These are phyloP conservation scores for Aspergillus neotritici DNA, from an alignment of 2,329 filamentous ascomycete species.

Conservation along the genomic window DNA sequence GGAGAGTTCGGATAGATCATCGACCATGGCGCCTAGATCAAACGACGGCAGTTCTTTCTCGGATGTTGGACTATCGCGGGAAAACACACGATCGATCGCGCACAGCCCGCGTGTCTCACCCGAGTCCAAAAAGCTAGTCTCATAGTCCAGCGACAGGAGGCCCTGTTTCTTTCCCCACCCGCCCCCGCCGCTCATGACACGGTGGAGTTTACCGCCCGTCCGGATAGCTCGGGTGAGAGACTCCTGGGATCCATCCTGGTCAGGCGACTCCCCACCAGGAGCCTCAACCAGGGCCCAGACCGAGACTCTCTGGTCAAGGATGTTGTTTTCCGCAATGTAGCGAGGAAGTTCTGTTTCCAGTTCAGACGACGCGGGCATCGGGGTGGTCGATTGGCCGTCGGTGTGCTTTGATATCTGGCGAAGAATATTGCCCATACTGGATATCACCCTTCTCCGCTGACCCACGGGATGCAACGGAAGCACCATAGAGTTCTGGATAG, in stretches of 20 bases:
- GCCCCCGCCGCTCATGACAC: constrained; percentile 40
- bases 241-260: constrained; percentile 13
- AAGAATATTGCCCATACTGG: constrained; percentile 41
- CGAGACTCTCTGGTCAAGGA: constrained; percentile 34
- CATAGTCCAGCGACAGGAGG: constrained; percentile 39
- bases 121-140: constrained; percentile 26
- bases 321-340: constrained; percentile 35
- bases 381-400: constrained; percentile 20
- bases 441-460: constrained; percentile 32
- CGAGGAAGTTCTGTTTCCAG: constrained; percentile 38
- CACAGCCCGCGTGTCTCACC: constrained; percentile 11
- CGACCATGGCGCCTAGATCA: constrained; percentile 18
- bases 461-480: constrained; percentile 35
- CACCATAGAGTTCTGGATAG: constrained; percentile 17
- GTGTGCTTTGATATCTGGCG: constrained; percentile 34
- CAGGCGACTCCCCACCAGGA: constrained; percentile 12
- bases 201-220: constrained; percentile 35
- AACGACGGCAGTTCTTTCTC: constrained; percentile 15
- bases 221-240: constrained; percentile 23
- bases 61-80: constrained; percentile 2
- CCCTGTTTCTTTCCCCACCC: constrained; percentile 45
- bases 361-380: constrained; percentile 38
- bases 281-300: constrained; percentile 39
- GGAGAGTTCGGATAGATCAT: constrained; percentile 34
- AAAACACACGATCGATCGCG: constrained; percentile 23